Base-by-base conservation (phyloP, 139 green algal species). In the Pycnococcus provasolii region DNA sequence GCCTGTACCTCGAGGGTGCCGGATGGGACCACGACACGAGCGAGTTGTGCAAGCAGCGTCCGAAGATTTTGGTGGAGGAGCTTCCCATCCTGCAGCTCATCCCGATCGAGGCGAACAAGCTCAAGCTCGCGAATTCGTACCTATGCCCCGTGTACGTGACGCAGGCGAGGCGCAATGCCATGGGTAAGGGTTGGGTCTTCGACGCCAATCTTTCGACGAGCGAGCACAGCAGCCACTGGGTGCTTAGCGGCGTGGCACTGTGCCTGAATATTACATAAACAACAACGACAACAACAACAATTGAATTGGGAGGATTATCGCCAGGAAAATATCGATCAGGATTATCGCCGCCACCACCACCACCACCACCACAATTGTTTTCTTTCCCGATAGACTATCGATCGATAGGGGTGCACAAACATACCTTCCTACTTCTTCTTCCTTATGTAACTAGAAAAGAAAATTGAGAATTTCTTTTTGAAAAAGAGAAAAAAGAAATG, bases 1-100 rank as follows among this genome's bases (percentile, higher is more conserved):
- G 88, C 26, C 68, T 95, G 62, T 91, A 84, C 73, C 73, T 95
- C 53, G 88, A 95, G 77, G 88, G 88, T 37, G 88, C 88, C 1
- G 74, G 58, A 0, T 95, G 86, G 88, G 85, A 95, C 74, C 3
- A 77, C 1, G 59, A 86, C 45, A 53, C 62, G 2, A 50, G 59
- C 40, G 53, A 74, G 53, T 81, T 95, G 1, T 68, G 26, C 4
- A 72, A 71, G 48, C 88, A 92, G 76, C 67, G 83, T 43, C 83
- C 86, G 41, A 88, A 91, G 67, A 51, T 84, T 26, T 71, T 92
- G 47, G 84, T 95, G 40, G 86, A 78, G 3, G 87, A 91, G 78
- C 81, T 95, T 68, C 87, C 88, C 42, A 80, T 95, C 4, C 62
- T 87, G 45, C 83, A 90, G 76, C 78, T 95, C 58, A 80, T 93